A percentile compares a stretch with the other conserved stretches of the same genome.
Evolutionary conservation across 2,329 filamentous ascomycete genomes (phyloP).

Genomic region (Dothistroma pini): DNA sequence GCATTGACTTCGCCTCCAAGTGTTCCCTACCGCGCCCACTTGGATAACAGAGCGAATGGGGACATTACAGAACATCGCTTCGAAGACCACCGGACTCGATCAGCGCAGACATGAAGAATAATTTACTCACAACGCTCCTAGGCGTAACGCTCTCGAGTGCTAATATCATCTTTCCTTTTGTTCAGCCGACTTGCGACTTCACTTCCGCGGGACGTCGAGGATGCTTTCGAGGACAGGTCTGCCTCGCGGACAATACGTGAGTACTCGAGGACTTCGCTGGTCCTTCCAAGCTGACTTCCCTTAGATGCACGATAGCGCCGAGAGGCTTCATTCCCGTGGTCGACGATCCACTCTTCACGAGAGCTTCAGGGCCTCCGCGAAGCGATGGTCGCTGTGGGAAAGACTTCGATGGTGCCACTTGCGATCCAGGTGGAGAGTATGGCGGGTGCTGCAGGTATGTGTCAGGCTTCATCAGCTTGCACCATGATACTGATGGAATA

Average conservation of each 20-base stretch:
- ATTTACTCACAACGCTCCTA: neutral
- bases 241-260: slow-evolving; percentile 36
- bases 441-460: slow-evolving; percentile 40
- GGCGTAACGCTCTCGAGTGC: slow-evolving; percentile 25
- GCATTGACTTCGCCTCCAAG: neutral
- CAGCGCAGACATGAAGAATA: neutral
- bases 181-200: slow-evolving; percentile 43
- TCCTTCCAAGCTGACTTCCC: neutral
- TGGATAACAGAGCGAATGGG: neutral
- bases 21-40: neutral
- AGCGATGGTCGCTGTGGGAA: slow-evolving; percentile 41
- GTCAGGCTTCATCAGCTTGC: neutral
- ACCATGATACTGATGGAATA: neutral
- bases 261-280: neutral
- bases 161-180: slow-evolving; percentile 50
- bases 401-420: slow-evolving; percentile 38
- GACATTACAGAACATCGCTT: neutral
- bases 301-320: neutral
- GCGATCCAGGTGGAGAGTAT: slow-evolving; percentile 38
- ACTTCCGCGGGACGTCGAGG: slow-evolving; percentile 18
- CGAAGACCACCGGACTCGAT: neutral
- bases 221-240: slow-evolving; percentile 41
- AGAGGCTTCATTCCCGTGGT: neutral
- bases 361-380: slow-evolving; percentile 18
- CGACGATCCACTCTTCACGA: neutral